Evolutionary conservation across 2,329 filamentous ascomycete species (phyloP).

Genomic region (Diplodia seriata): DNA sequence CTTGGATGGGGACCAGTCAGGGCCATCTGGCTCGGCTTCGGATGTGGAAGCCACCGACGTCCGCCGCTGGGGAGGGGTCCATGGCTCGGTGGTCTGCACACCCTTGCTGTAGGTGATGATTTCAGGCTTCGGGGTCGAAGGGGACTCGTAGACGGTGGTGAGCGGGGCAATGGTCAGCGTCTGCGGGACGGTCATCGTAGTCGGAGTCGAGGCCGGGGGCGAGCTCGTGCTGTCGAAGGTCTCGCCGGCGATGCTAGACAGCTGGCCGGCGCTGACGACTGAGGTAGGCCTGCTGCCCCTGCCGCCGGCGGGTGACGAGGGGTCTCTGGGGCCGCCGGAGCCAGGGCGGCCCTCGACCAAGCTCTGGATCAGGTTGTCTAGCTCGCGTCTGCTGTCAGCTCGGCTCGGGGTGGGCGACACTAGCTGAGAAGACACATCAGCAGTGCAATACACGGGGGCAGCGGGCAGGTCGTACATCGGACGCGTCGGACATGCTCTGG

Average conservation of each 20-base stretch:
- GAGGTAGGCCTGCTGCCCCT: slow-evolving; percentile 81
- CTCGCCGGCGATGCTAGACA: slow-evolving; percentile 68
- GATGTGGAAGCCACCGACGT: slow-evolving; percentile 45
- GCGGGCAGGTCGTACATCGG: slow-evolving; percentile 66
- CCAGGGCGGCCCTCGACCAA: slow-evolving; percentile 79
- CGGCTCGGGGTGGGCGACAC: slow-evolving; percentile 74
- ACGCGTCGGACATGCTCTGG: slow-evolving; percentile 67
- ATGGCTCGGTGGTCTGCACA: slow-evolving; percentile 86
- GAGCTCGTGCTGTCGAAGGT: slow-evolving; percentile 51
- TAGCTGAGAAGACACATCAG: slow-evolving; percentile 58
- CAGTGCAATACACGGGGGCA: slow-evolving; percentile 31
- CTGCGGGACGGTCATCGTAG: slow-evolving; percentile 64
- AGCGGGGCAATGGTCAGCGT: slow-evolving; percentile 76
- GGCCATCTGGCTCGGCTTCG: slow-evolving; percentile 67
- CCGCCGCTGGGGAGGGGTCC: slow-evolving; percentile 63
- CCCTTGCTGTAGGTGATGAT: slow-evolving; percentile 96
- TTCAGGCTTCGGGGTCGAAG: slow-evolving; percentile 74
- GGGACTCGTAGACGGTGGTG: slow-evolving; percentile 80
- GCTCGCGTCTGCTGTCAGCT: slow-evolving; percentile 73
- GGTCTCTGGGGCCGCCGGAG: slow-evolving; percentile 66
- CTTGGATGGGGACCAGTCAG: slow-evolving; percentile 60
- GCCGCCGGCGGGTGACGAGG: slow-evolving; percentile 51
- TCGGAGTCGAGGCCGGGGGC: slow-evolving; percentile 49
- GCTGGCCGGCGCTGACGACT: slow-evolving; percentile 79
- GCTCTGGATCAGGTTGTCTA: slow-evolving; percentile 85